Base-by-base conservation (phyloP, 495 filamentous ascomycete species). In the Pyronema omphalodes region DNA sequence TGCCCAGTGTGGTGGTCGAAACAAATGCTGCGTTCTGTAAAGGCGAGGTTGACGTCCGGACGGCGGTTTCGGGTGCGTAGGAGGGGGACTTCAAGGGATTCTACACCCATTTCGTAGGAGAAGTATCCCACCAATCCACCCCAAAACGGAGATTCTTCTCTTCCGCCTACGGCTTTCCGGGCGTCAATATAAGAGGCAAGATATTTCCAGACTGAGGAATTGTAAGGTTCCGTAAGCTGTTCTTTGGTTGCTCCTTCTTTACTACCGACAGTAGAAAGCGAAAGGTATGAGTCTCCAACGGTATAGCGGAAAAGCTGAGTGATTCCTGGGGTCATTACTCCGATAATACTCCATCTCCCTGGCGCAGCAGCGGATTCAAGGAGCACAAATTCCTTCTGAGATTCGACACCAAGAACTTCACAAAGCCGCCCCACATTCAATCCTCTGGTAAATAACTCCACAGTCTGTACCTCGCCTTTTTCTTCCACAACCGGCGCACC, bases 51-150 rank as follows among this genome's bases (percentile, higher is more conserved):
- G 37, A 88, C 70, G 67, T 94, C 89, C 0, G 86, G 80, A 0
- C 73, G 44, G 2, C 37, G 40, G 12, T 47, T 29, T 2, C 44
- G 34, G 9, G 59, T 41, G 7, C 57, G 12, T 54, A 50, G 15
- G 52, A 61, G 55, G 0, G 62, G 51, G 18, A 85, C 69, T 35
- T 67, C 71, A 33, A 86, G 78, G 3, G 74, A 73, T 19, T 74
- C 65, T 0, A 95, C 71, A 0, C 88, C 86, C 47, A 87, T 74
- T 63, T 98, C 89, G 57, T 95, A 95, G 0, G 84, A 86, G 44
- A 88, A 82, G 61, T 83, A 94, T 0, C 91, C 91, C 67, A 95
- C 76, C 47, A 95, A 80, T 0, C 89, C 89, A 43, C 88, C 89
- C 70, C 86, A 81, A 61, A 98, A 98, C 1, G 72, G 88, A 40